These are phyloP conservation scores for Metarhizium sp. DNA, from an alignment of 2,329 filamentous ascomycete species.

Conservation along the genomic window DNA sequence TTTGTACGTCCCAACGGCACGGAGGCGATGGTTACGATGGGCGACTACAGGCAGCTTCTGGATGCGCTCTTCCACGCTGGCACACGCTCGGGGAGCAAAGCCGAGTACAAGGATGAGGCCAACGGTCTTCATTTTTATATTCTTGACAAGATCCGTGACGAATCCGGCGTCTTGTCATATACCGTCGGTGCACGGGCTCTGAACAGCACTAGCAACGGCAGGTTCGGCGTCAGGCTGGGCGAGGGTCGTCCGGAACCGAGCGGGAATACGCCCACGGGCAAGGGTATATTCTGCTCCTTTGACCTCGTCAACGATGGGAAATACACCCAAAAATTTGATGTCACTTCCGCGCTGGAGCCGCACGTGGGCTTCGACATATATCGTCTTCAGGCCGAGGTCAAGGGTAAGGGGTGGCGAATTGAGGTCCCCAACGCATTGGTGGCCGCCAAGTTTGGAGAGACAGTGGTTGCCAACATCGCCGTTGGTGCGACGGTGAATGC, in stretches of 20 bases:
- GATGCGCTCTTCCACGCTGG: conserved; percentile 30
- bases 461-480: too few relatives aligned
- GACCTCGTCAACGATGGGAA: conserved; percentile 35
- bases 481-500: conserved; percentile 3
- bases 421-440: conserved; percentile 22
- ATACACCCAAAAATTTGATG: conserved; percentile 14
- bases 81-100: conserved; percentile 39
- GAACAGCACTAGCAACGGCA: conserved; percentile 16
- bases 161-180: conserved; percentile 32
- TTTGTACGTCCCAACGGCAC: conserved; percentile 40
- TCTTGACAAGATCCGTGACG: conserved; percentile 30
- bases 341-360: conserved; percentile 22
- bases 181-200: conserved; percentile 36
- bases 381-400: conserved; percentile 32
- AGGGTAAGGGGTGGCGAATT: conserved; percentile 35
- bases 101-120: conserved; percentile 32
- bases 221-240: conserved; percentile 25
- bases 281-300: conserved; percentile 35
- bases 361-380: conserved; percentile 37
- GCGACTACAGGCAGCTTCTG: conserved; percentile 44
- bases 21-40: conserved; percentile 32
- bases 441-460: too few relatives aligned
- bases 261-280: conserved; percentile 15
- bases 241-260: conserved; percentile 18
- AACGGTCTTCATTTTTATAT: conserved; percentile 43